A percentile compares a stretch with the other conserved stretches of the same genome.
Conservation (phyloP, 169 alveolate species). For the Eimeria nieschulzi region DNA sequence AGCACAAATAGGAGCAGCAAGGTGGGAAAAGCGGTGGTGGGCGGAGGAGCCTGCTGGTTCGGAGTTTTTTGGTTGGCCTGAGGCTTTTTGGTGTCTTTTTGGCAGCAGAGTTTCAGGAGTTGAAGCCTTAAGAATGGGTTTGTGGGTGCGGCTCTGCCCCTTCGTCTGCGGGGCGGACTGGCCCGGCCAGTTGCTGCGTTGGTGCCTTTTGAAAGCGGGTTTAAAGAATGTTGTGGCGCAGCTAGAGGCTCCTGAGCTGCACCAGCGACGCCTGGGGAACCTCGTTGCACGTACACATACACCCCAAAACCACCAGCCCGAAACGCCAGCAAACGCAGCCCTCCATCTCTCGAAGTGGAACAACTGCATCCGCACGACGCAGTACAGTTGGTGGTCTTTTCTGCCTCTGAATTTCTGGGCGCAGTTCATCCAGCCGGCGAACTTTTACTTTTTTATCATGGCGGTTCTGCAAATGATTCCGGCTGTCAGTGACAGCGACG, state of each 20-base stretch:
- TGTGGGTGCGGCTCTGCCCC: constrained; percentile 70
- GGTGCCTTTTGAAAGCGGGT: neutral
- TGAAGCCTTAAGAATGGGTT: constrained; percentile 35
- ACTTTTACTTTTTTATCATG: constrained; percentile 76
- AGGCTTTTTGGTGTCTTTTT: neutral
- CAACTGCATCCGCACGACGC: constrained; percentile 73
- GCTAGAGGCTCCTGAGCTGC: neutral
- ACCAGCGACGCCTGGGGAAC: constrained; percentile 49
- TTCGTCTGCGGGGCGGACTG: constrained; percentile 66
- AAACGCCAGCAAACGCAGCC: constrained; percentile 45
- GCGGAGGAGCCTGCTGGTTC: neutral
- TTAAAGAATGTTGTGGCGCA: neutral
- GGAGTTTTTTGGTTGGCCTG: neutral
- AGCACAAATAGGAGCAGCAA: constrained; percentile 20
- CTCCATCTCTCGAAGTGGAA: constrained; percentile 50
- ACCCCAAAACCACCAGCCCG: constrained; percentile 32
- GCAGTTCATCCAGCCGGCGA: constrained; percentile 76
- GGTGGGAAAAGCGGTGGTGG: neutral
- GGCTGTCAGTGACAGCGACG: constrained; percentile 84
- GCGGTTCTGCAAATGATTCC: constrained; percentile 78
- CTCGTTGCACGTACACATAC: constrained; percentile 55
- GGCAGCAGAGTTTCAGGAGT: neutral
- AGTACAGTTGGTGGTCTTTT: constrained; percentile 75
- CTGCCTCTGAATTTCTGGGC: constrained; percentile 74
- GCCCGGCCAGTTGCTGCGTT: constrained; percentile 49